phyloP scores from a whole-genome alignment of 1,139 yeast species.

The Zygosaccharomyces pseudobailii region DNA sequence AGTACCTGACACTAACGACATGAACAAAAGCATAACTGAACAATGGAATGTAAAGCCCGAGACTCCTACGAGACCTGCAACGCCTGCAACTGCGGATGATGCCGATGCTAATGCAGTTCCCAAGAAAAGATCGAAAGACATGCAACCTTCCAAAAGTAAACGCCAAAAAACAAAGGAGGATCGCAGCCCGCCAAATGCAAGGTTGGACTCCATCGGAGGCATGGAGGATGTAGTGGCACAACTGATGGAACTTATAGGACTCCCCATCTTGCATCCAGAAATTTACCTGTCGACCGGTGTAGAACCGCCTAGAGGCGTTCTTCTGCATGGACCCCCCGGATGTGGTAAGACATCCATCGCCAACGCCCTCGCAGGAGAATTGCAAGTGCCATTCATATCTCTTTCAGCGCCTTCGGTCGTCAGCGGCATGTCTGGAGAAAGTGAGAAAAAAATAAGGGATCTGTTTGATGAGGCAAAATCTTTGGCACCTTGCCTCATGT shows the following conservation, averaged over 20 bases:
- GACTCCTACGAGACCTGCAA: neutral
- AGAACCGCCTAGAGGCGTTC: conserved; percentile 92
- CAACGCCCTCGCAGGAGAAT: conserved; percentile 91
- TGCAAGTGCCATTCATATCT: conserved; percentile 86
- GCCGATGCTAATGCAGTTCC: conserved; percentile 19
- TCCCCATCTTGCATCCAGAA: conserved; percentile 92
- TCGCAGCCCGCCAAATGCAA: conserved; percentile 64
- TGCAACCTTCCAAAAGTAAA: conserved; percentile 29
- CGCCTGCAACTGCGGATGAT: conserved; percentile 3
- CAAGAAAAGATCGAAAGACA: conserved; percentile 33
- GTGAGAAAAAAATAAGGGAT: conserved; percentile 89
- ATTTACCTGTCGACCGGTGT: conserved; percentile 83
- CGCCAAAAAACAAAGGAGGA: conserved; percentile 43
- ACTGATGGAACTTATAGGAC: conserved; percentile 81
- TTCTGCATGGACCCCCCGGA: conserved; percentile 97
- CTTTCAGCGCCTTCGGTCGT: conserved; percentile 95
- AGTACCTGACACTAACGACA: conserved; percentile 53
- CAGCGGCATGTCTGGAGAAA: conserved; percentile 99
- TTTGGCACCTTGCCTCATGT: conserved; percentile 87
- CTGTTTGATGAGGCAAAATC: conserved; percentile 88
- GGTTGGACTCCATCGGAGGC: conserved; percentile 80
- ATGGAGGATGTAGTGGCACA: conserved; percentile 78
- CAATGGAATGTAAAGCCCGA: conserved; percentile 50
- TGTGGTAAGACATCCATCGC: conserved; percentile 98
- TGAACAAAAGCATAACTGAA: conserved; percentile 72